These are phyloP conservation scores for Porcisia hertigi DNA, from an alignment of 208 protist species.

Conservation along the genomic window DNA sequence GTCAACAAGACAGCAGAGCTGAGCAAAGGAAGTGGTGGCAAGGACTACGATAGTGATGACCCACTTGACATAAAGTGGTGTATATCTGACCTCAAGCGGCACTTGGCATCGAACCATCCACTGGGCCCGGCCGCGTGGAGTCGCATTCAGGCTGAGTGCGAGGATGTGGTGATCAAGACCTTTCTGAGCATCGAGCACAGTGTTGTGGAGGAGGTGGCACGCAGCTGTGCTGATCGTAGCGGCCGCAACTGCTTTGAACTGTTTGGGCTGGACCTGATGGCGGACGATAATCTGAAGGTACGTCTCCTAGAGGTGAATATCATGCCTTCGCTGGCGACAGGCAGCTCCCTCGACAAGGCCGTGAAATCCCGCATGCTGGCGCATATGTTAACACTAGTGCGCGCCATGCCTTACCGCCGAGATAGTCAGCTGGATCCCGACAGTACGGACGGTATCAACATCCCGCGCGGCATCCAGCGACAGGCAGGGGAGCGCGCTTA, in stretches of 20 bases:
- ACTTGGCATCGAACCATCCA: slow-evolving; percentile 51
- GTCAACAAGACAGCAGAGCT: slow-evolving; percentile 94
- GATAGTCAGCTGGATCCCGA: slow-evolving; percentile 36
- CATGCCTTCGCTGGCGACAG: slow-evolving; percentile 90
- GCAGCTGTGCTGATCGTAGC: slow-evolving; percentile 63
- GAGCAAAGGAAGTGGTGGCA: slow-evolving; percentile 58
- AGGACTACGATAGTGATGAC: slow-evolving; percentile 70
- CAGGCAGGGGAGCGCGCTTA: slow-evolving; percentile 50
- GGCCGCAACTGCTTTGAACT: slow-evolving; percentile 92
- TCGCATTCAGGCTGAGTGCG: slow-evolving; percentile 62
- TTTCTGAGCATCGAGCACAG: slow-evolving; percentile 89
- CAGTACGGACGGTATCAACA: slow-evolving; percentile 15
- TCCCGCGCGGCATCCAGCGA: slow-evolving; percentile 36
- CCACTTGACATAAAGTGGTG: slow-evolving; percentile 91
- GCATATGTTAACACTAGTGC: slow-evolving; percentile 85
- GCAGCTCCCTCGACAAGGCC: slow-evolving; percentile 82
- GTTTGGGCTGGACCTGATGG: slow-evolving; percentile 90
- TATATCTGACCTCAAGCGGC: slow-evolving; percentile 75
- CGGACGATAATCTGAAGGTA: slow-evolving; percentile 72
- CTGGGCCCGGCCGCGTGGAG: slow-evolving; percentile 61
- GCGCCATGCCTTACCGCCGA: slow-evolving; percentile 72
- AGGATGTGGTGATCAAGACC: slow-evolving; percentile 91
- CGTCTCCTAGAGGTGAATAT: slow-evolving; percentile 93
- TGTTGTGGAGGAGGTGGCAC: slow-evolving; percentile 68
- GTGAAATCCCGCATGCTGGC: slow-evolving; percentile 89